Conservation (phyloP, 228 moss, liverwort and hornwort species). For the Sphagnum magellanicum region DNA sequence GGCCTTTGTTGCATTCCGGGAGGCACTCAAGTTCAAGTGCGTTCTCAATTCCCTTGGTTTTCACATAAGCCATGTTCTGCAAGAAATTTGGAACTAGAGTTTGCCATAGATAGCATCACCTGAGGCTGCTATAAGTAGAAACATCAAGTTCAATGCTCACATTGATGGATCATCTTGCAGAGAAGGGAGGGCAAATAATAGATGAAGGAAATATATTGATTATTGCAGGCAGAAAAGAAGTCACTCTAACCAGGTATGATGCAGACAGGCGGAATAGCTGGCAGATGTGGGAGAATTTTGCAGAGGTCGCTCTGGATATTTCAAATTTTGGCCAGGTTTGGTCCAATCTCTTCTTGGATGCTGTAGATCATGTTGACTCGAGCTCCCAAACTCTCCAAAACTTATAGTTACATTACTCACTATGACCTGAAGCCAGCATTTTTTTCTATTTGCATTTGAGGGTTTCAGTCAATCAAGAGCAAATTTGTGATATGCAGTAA, state of each 20-base stretch:
- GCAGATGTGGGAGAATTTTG: constrained; percentile 99
- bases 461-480: not conserved
- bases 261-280: constrained; percentile 73
- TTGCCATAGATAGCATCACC: too few relatives aligned
- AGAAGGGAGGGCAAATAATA: too few relatives aligned
- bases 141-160: too few relatives aligned
- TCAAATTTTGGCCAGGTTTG: constrained; percentile 64
- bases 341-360: not conserved
- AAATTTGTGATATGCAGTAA: not conserved
- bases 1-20: constrained; percentile 86
- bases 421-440: too few relatives aligned
- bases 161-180: too few relatives aligned
- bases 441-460: too few relatives aligned
- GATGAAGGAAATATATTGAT: too few relatives aligned
- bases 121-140: too few relatives aligned
- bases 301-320: constrained; percentile 76
- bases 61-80: too few relatives aligned
- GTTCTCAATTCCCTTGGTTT: constrained; percentile 1
- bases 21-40: constrained; percentile 96
- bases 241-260: not conserved
- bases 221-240: too few relatives aligned
- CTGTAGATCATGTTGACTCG: not conserved
- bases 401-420: too few relatives aligned
- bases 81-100: too few relatives aligned
- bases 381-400: not conserved